Evolutionary conservation across 2,329 filamentous ascomycete genomes (phyloP), one percentile per base, ranked within the genome.

Genomic region (Mycosphaerella sp.): DNA sequence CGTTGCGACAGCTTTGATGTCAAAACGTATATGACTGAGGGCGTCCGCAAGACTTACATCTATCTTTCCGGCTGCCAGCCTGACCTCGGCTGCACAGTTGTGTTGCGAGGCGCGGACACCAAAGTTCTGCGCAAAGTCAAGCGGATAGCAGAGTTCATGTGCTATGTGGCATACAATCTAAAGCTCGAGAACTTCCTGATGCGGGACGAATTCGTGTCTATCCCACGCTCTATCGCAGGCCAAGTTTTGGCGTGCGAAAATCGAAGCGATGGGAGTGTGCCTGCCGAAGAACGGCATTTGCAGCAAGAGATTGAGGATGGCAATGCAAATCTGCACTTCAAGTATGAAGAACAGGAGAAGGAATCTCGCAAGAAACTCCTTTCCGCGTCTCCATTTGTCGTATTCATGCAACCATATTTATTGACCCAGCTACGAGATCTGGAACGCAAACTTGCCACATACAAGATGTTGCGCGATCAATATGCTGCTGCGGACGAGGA

Each of bases 151-250:
- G 93, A 98, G 66, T 97, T 98, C 66, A 96, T 98, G 91, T 86
- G 94, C 34, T 98, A 97, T 61, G 94, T 98, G 16, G 90, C 97
- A 10, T 98, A 98, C 71, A 98, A 96, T 62, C 76, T 98, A 47
- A 95, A 95, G 66, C 78, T 98, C 12, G 93, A 98, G 70, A 95
- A 93, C 1, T 95, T 87, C 61, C 75, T 98, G 41, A 87, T 98
- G 79, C 81, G 88, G 46, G 93, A 98, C 67, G 90, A 95, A 62
- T 95, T 89, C 60, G 86, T 95, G 13, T 81, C 90, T 55, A 85
- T 94, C 17, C 89, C 89, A 1, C 78, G 79, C 25, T 59, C 54
- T 7, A 59, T 56, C 32, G 48, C 17, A 40, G 76, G 80, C 30
- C 76, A 73, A 45, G 54, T 62, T 41, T 51, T 51, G 42, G 45